Evolutionary conservation across 108 stramenopile genomes (phyloP).

Genomic region (Aureococcus anophagefferens): DNA sequence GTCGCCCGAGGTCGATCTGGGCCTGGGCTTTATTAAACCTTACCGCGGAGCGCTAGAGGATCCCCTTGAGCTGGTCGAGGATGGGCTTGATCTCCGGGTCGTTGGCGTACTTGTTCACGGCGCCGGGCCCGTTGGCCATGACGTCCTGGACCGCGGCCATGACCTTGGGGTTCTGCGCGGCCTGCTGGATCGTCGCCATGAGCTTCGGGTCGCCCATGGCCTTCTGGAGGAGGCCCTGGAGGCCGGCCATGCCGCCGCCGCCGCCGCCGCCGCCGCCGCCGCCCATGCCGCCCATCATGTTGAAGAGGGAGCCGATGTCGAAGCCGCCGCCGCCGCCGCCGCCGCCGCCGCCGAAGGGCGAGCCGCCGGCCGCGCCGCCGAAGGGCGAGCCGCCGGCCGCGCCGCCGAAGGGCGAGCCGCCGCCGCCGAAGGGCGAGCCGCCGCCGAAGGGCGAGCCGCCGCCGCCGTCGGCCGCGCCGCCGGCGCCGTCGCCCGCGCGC

Average conservation of each 20-base stretch:
- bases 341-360: not conserved
- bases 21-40: no score
- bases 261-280: not conserved
- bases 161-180: conserved; percentile 20
- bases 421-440: not conserved
- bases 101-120: conserved; percentile 16
- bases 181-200: conserved; percentile 25
- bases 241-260: not conserved
- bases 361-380: conserved; percentile 15
- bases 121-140: conserved; percentile 15
- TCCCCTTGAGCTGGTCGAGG: conserved; percentile 19
- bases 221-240: not conserved
- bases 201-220: conserved; percentile 14
- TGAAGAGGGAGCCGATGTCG: not conserved
- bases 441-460: not conserved
- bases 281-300: not conserved
- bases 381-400: not conserved
- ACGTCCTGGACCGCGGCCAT: conserved; percentile 27
- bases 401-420: not conserved
- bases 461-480: no score
- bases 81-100: conserved; percentile 20
- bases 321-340: not conserved
- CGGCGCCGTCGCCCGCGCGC: no score
- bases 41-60: no score
- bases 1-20: no score